These are phyloP conservation scores for Zelopaecilomyces penicillatus DNA, from an alignment of 2,329 filamentous ascomycete species.

Conservation along the genomic window DNA sequence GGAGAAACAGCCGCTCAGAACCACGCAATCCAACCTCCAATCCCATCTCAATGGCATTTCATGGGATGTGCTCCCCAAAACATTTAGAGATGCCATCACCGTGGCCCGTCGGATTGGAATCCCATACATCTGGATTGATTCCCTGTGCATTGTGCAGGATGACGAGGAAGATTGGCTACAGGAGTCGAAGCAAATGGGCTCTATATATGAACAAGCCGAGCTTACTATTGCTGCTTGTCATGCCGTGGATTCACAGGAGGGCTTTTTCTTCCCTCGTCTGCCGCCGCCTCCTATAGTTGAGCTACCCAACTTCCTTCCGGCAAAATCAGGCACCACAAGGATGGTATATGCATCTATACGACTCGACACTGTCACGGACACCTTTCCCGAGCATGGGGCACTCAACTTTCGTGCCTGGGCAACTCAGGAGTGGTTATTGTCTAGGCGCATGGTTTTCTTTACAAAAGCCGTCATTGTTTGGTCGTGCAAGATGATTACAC, in stretches of 20 bases:
- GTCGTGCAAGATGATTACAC: slow-evolving; percentile 13
- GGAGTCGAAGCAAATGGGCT: slow-evolving; percentile 11
- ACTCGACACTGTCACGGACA: slow-evolving; percentile 7
- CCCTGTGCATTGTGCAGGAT: slow-evolving; percentile 12
- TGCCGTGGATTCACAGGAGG: slow-evolving; percentile 4
- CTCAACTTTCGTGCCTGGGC: slow-evolving; percentile 13
- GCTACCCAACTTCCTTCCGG: slow-evolving; percentile 6
- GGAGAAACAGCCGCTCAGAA: slow-evolving; percentile 6
- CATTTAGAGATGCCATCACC: slow-evolving; percentile 8
- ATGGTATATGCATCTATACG: slow-evolving; percentile 10
- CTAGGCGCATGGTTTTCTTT: slow-evolving; percentile 13
- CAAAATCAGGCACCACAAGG: background rate
- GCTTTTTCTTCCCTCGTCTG: slow-evolving; percentile 5
- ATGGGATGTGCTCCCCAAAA: slow-evolving; percentile 9
- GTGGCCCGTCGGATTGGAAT: slow-evolving; percentile 4
- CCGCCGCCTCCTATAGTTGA: slow-evolving; percentile 3
- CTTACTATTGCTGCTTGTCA: slow-evolving; percentile 13
- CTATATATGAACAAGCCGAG: slow-evolving; percentile 12
- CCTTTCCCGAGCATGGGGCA: slow-evolving; percentile 11
- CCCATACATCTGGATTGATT: slow-evolving; percentile 12
- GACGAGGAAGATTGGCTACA: slow-evolving; percentile 9
- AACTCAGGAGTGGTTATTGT: slow-evolving; percentile 14
- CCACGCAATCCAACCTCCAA: slow-evolving; percentile 3
- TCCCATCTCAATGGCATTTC: slow-evolving; percentile 5
- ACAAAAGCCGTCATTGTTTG: slow-evolving; percentile 10